phyloP scores from a whole-genome alignment of 139 green algal species.

The Ettlia oleoabundans region DNA sequence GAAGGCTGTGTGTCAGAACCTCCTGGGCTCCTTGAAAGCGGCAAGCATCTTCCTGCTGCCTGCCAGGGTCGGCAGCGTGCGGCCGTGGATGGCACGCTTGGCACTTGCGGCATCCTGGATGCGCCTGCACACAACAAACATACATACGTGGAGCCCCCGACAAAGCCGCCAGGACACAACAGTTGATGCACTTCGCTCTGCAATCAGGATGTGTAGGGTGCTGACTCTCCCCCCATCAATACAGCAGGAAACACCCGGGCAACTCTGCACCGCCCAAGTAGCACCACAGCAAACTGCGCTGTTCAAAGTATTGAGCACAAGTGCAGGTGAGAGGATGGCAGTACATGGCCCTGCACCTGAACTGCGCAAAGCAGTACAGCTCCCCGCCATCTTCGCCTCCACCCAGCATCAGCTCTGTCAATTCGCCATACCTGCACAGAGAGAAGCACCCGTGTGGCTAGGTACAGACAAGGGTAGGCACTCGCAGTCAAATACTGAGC shows the following conservation, averaged over 20 bases:
- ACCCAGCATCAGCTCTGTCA: neutral
- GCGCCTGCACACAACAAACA: neutral
- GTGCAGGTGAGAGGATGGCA: neutral
- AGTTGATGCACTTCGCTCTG: too few relatives aligned
- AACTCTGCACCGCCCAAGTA: too few relatives aligned
- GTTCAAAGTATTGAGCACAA: too few relatives aligned
- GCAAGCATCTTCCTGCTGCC: neutral
- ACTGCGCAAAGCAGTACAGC: conserved; percentile 18
- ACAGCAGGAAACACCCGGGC: too few relatives aligned
- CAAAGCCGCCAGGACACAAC: too few relatives aligned
- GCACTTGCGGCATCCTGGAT: neutral
- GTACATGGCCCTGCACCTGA: neutral
- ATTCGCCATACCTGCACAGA: conserved; percentile 1
- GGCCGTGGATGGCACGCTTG: conserved; percentile 7
- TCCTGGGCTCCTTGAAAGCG: conserved; percentile 19
- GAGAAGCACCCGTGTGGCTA: too few relatives aligned
- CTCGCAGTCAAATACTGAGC: too few relatives aligned
- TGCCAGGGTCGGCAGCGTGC: conserved; percentile 3
- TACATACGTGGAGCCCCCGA: neutral
- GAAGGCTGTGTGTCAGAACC: neutral
- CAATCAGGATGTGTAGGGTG: too few relatives aligned
- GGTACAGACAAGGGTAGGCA: too few relatives aligned
- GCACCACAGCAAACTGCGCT: too few relatives aligned
- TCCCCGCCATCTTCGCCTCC: conserved; percentile 15
- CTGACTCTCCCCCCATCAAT: neutral